Evolutionary conservation across 192 early-diverging fungal species (phyloP), one percentile per base, ranked within the genome.

Genomic region (Backusella mclennaniae): DNA sequence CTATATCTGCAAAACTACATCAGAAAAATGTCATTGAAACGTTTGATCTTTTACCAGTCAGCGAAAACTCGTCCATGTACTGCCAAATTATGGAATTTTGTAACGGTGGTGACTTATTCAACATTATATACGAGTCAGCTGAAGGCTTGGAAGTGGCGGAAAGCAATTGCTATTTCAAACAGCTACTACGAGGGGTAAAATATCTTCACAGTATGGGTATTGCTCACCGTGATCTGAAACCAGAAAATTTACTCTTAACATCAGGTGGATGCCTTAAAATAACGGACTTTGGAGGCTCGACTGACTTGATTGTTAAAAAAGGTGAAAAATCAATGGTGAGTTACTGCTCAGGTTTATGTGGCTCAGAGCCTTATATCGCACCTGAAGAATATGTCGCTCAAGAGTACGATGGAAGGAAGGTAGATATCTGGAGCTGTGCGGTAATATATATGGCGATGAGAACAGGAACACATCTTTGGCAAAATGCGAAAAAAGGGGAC

Each of bases 41-140:
- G 0, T 80, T 96, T 17, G 95, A 96, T 78, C 82, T 96, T 66
- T 73, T 89, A n/a, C 88, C 86, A 35, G 88, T 91, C 35, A 90
- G 89, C 46, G 92, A 93, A 56, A 87, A 87, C 44, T 79, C 84
- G 33, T 35, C 77, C 21, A 82, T 81, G 38, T 90, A 86, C 49
- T 85, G 85, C n/a, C 86, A 90, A 73, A 92, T 96, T 17, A 95
- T 96, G 93, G 94, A 96, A 75, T 96, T 90, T 81, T 93, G 92
- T 56, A 79, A 87, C 15, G 94, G 93, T 21, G 95, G 95, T 4
- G 95, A 96, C 79, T 73, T 96, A 56, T 95, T 88, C 77, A 77
- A 81, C 21, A 68, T 92, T 21, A 94, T 96, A 63, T 86, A 89
- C 70, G 95, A 95, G n/a, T 79, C 84, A 33, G 77, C 79, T 21